Conservation (phyloP, 2,329 filamentous ascomycete genomes). For the Monosporascus sp. region DNA sequence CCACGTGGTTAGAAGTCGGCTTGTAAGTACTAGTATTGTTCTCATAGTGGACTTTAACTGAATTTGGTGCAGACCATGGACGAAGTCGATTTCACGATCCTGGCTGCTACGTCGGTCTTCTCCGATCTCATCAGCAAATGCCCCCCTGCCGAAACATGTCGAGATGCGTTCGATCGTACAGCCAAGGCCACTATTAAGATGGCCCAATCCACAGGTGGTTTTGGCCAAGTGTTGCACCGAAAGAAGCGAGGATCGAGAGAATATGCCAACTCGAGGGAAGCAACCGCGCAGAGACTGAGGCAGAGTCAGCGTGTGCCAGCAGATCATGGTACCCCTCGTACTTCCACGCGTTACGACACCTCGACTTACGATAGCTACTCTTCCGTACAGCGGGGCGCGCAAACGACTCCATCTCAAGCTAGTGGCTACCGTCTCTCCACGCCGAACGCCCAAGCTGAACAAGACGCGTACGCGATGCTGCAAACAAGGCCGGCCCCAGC, state of each 20-base stretch:
- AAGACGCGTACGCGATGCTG: constrained; percentile 32
- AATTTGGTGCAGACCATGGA: constrained; percentile 63
- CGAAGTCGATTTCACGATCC: constrained; percentile 94
- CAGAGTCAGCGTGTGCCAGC: constrained; percentile 12
- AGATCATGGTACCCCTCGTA: constrained; percentile 17
- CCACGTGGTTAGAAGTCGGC: constrained; percentile 73
- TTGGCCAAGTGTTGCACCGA: constrained; percentile 45
- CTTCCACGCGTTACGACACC: constrained; percentile 14
- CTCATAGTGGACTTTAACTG: constrained; percentile 12
- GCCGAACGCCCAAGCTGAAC: constrained; percentile 31
- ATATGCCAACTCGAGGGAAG: constrained; percentile 25
- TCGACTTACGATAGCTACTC: constrained; percentile 18
- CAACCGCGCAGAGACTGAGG: constrained; percentile 23
- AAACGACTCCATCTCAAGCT: constrained; percentile 16
- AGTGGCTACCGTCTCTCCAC: constrained; percentile 24
- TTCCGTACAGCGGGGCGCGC: constrained; percentile 13
- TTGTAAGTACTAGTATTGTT: constrained; percentile 54
- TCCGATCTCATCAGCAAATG: constrained; percentile 91
- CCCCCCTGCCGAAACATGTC: constrained; percentile 87
- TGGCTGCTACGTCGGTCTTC: constrained; percentile 88
- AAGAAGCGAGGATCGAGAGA: constrained; percentile 24
- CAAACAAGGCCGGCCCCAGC: constrained; percentile 34
- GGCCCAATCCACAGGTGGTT: constrained; percentile 82
- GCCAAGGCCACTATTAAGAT: constrained; percentile 94
- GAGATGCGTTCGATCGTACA: constrained; percentile 91